Evolutionary conservation across 345 rosid genomes (phyloP), one percentile per base, ranked within the genome.

Genomic region (Populus simonii): DNA sequence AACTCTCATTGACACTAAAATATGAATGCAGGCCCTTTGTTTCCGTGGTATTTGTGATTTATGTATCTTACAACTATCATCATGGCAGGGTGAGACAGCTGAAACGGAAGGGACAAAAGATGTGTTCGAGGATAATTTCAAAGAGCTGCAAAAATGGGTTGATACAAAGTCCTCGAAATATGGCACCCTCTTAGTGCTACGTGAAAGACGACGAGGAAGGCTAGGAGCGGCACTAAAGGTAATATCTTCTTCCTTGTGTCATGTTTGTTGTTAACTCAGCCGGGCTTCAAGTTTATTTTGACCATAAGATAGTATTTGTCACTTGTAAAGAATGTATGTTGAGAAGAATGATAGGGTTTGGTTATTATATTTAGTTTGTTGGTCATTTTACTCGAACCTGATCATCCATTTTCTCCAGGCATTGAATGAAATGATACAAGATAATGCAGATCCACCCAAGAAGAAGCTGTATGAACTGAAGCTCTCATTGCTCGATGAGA

Each of bases 211-310:
- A 4, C 72, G 61, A 68, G 89, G 90, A 41, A 87, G 94, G 84
- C 92, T 86, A 0, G 98, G 99, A 76, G 88, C 92, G 8, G 98
- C 99, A 2, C 84, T 96, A 72, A 96, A 96, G 99, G 99, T 93
- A 85, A 39, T 20, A 2, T 27, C 17, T 65, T 73, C 6, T 8
- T 41, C 33, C 63, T 25, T 27, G 2, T 15, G 67, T 62, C 70
- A 41, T 41, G 76, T 41, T 61, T 16, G 36, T 15, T 41, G 17
- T 38, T 25, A 12, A 23, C 22, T 39, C 8, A 23, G 18, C 39
- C n/a, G 12, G 16, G 1, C 17, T 3, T 18, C n/a, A 23, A 18
- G 59, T 0, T 53, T 53, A 6, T 53, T 53, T 22, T 18, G 59
- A 53, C 8, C 59, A 7, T 8, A 53, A 53, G 59, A 53, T 53